These are phyloP conservation scores for Aspergillus pseudotamarii DNA, from an alignment of 2,329 filamentous ascomycete species.

Conservation along the genomic window DNA sequence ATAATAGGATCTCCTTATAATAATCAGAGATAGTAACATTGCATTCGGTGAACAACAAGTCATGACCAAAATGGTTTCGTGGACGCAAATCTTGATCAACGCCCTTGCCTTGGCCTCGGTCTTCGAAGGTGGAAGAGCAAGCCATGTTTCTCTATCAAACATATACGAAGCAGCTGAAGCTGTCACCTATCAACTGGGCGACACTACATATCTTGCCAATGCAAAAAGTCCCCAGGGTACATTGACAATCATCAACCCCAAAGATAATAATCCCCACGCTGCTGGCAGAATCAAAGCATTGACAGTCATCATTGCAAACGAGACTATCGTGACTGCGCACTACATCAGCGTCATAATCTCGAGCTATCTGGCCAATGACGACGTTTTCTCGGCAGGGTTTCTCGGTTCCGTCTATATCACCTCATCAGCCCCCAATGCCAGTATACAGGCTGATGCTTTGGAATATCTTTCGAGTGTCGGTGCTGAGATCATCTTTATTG, in stretches of 20 bases:
- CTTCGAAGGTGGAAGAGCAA: neutral
- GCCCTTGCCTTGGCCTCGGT: neutral
- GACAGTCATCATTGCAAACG: conserved; percentile 11
- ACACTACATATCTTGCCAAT: conserved; percentile 14
- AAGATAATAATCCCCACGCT: too few species aligned
- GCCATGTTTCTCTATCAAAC: neutral
- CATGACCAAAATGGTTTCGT: neutral
- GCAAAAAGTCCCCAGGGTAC: neutral
- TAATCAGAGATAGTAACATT: neutral
- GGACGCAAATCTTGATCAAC: neutral
- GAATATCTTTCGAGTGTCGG: conserved; percentile 2
- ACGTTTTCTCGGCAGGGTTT: conserved; percentile 16
- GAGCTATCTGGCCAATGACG: conserved; percentile 13
- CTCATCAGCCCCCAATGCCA: neutral
- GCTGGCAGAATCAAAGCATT: neutral
- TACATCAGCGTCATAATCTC: conserved; percentile 5
- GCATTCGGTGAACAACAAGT: neutral
- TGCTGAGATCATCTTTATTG: neutral
- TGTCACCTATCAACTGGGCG: conserved; percentile 6
- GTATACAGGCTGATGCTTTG: neutral
- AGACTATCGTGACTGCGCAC: conserved; percentile 8
- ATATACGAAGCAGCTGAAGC: too few species aligned
- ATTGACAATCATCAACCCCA: neutral
- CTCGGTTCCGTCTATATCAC: conserved; percentile 14
- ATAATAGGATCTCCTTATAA: neutral